Evolutionary conservation across 768 basidiomycete species (phyloP).

Genomic region (Cystoderma amianthinum): DNA sequence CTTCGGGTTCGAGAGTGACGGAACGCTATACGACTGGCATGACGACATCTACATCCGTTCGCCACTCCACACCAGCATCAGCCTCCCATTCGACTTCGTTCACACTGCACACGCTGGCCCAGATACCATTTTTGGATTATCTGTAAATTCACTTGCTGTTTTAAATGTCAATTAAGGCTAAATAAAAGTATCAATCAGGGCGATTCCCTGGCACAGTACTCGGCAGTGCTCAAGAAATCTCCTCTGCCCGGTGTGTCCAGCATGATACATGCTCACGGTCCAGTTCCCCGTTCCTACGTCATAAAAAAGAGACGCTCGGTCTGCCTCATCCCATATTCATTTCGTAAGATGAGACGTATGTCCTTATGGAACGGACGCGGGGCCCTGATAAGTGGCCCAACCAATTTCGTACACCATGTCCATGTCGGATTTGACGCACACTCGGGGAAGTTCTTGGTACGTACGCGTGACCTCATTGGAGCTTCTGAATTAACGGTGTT

Average conservation of each 20-base stretch:
- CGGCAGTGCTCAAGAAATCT: background rate
- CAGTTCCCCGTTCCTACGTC: background rate
- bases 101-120: background rate
- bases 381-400: background rate
- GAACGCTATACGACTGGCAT: background rate
- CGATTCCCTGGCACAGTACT: background rate
- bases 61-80: slow-evolving; percentile 1
- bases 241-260: background rate
- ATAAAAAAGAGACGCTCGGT: background rate
- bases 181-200: background rate
- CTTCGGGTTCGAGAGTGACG: background rate
- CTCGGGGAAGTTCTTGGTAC: background rate
- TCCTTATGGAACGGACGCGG: background rate
- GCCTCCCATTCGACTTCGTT: background rate
- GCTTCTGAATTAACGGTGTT: background rate
- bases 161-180: background rate
- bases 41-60: background rate
- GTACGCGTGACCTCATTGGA: background rate
- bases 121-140: background rate
- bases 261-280: background rate
- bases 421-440: background rate
- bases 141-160: background rate
- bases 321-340: background rate
- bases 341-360: background rate
- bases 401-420: slow-evolving; percentile 1